Evolutionary conservation across 345 rosid species (phyloP), one percentile per base, ranked within the genome.

Genomic region (Pelargonium nanum): DNA sequence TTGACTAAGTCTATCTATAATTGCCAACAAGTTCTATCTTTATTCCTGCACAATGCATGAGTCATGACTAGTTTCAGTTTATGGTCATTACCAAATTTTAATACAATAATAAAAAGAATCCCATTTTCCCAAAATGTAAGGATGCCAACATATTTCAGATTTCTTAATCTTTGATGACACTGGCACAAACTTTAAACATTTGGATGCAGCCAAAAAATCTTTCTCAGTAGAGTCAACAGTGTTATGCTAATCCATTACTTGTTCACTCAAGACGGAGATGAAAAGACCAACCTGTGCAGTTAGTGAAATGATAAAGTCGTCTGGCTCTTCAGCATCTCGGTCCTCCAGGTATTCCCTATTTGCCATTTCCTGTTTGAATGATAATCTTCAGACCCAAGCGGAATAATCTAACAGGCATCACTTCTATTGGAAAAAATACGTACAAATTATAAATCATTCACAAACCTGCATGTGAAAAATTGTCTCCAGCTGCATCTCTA

Each of bases 241-340:
- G 48, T 40, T 12, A 34, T 24, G 34, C 15, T 25, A n/a, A 57
- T 24, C 56, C 5, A 52, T 10, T 53, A 26, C 23, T 17, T 28
- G 17, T 5, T n/a, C 50, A 44, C 19, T 51, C 19, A 51, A 59
- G 59, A 16, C 45, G 57, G 40, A 62, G 24, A 50, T 21, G 17
- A 23, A 61, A 65, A 68, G 30, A 73, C 68, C 44, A 26, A 93
- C 99, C 96, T 85, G 91, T 63, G 99, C 78, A 66, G 88, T 85
- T 21, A 93, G 90, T 62, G 97, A 80, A 75, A 93, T 84, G 55
- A 93, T 80, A 60, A 85, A 93, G 77, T 89, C 92, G 65, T 93
- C 99, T 1, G 99, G 99, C 80, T 93, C 99, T 77, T 93, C 97
- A 6, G 96, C 88, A 73, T 93, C 96, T 62, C 85, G 90, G 73